A percentile compares a stretch with the other conserved stretches of the same genome.
Evolutionary conservation across 306 rosid species (phyloP).

Genomic region (Vigna nakashimae): DNA sequence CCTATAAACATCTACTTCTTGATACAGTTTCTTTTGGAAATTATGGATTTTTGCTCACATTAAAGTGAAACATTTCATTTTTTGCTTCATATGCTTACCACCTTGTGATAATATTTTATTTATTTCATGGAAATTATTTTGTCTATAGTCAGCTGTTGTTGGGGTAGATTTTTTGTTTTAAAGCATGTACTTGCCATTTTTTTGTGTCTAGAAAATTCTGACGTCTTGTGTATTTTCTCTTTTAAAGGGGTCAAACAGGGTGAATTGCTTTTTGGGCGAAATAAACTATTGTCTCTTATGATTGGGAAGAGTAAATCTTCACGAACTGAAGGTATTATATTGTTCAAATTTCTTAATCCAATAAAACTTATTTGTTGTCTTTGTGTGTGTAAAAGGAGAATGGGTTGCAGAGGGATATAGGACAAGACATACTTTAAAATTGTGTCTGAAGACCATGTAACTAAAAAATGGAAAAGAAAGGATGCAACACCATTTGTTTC

Average conservation of each 20-base stretch:
- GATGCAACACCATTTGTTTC: neutral
- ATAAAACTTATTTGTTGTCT: neutral
- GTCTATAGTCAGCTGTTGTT: neutral
- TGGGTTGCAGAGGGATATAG: neutral
- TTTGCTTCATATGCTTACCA: slow-evolving; percentile 25
- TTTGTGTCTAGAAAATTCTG: slow-evolving; percentile 21
- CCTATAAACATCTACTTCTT: neutral
- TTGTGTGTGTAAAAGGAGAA: neutral
- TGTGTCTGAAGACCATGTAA: neutral
- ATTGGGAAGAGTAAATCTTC: slow-evolving; percentile 47
- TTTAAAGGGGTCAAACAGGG: slow-evolving; percentile 49
- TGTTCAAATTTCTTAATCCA: slow-evolving; percentile 10
- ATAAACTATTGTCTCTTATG: slow-evolving; percentile 52
- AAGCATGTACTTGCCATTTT: neutral
- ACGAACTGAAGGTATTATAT: slow-evolving; percentile 48
- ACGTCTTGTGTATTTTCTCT: slow-evolving; percentile 37
- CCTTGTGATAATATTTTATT: neutral
- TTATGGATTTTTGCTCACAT: neutral
- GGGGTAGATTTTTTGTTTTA: neutral
- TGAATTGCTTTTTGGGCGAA: slow-evolving; percentile 55
- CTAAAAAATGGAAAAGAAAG: neutral
- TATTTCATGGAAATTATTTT: slow-evolving; percentile 3
- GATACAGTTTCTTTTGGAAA: neutral
- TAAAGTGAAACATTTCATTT: slow-evolving; percentile 7
- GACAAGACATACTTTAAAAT: slow-evolving; percentile 7